Conservation (phyloP, 106 monocot species). For the Gastrodia elata region DNA sequence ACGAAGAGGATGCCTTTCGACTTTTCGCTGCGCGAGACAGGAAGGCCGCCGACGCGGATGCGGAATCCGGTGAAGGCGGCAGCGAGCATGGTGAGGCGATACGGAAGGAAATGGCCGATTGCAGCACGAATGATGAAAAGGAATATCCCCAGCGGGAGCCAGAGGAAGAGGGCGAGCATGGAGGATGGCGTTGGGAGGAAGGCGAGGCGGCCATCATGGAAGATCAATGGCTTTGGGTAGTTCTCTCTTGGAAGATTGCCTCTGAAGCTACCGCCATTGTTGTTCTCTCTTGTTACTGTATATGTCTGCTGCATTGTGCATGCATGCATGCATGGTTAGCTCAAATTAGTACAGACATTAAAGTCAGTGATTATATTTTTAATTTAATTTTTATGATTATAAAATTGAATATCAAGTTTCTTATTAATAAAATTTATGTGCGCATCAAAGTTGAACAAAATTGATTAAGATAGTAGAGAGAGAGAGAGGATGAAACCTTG, state of each 20-base stretch:
- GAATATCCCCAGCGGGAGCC: constrained; percentile 31
- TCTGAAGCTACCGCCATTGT: constrained; percentile 12
- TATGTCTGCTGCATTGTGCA: constrained; percentile 46
- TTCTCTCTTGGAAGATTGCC: constrained; percentile 33
- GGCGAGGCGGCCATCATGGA: constrained; percentile 73
- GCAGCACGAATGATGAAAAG: constrained; percentile 26
- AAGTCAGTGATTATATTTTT: background rate
- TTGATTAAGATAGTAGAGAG: background rate
- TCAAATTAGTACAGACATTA: background rate
- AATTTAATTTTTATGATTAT: background rate
- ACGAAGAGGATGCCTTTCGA: constrained; percentile 35
- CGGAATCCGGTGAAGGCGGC: constrained; percentile 23
- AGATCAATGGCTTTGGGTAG: constrained; percentile 72
- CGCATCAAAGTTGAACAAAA: background rate
- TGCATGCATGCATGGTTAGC: background rate
- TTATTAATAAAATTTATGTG: no score
- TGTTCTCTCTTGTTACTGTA: no score
- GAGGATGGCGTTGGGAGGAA: constrained; percentile 58
- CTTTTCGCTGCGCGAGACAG: constrained; percentile 8
- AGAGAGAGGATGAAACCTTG: constrained; percentile 28
- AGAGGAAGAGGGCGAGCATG: constrained; percentile 53
- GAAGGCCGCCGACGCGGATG: constrained; percentile 18
- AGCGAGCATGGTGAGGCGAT: constrained; percentile 13
- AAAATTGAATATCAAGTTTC: no score
- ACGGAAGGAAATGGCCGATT: constrained; percentile 35